Evolutionary conservation across 495 filamentous ascomycete genomes (phyloP), one percentile per base, ranked within the genome.

Genomic region (Hypoxylon subgilvum): DNA sequence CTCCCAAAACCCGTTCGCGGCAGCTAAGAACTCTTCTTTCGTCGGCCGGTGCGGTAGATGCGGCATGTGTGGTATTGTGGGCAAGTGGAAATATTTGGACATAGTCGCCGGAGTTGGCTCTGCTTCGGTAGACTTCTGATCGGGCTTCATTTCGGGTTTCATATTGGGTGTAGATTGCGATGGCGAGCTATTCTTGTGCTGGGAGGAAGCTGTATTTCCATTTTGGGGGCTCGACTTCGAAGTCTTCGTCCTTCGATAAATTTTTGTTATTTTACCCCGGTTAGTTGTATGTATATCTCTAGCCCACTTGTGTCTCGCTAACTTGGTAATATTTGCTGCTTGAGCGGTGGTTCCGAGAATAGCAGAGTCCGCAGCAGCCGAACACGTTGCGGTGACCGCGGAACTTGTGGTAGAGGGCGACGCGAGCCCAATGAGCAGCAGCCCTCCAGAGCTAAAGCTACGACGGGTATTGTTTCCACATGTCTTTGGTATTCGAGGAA

Each of bases 1-100:
- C 12, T 93, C 88, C 84, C 91, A 91, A 69, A 97, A 96, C 1
- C 92, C 91, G 12, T 85, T 96, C 17, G 94, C 93, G 35, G 95
- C 93, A 23, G 87, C 89, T 30, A 98, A 76, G 44, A 98, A 82
- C 73, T 98, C 93, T 69, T 96, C 92, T 64, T 96, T 96, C 22
- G 88, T 93, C 8, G 94, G 93, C 28, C 91, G 80, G 73, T 97
- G 92, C 16, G 89, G 83, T 68, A 92, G 83, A 44, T 80, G 75
- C 9, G 84, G 84, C 16, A 81, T 71, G 45, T 80, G 75, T 12
- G 84, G 84, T 14, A 81, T 71, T 52, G 84, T 75, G 18, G 84
- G 83, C 40, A 92, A 75, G 55, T 89, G 88, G 1, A 93, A 69
- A 43, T 79, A 81, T 32, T 79, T 79, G 9, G 76, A 79, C 65